Conservation (phyloP, 768 basidiomycete genomes). For the Agaricus subrufescens region DNA sequence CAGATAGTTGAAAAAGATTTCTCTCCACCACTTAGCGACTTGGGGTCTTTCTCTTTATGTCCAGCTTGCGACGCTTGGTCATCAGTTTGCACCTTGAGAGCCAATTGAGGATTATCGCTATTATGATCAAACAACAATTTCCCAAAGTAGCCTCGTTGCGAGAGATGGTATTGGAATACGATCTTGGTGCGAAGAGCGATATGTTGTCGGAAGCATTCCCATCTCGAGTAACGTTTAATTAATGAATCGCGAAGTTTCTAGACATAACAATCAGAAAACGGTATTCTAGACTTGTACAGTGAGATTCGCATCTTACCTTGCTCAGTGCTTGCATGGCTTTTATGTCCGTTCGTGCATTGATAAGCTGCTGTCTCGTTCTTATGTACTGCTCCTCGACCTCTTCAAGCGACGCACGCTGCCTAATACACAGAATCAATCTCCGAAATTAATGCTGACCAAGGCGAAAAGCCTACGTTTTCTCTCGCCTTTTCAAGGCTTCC, state of each 20-base stretch:
- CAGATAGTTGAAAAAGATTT: conserved; percentile 97
- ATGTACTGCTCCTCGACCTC: conserved; percentile 72
- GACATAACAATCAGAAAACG: neutral
- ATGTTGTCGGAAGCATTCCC: conserved; percentile 85
- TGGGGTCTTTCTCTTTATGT: conserved; percentile 75
- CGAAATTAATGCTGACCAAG: neutral
- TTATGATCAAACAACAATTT: conserved; percentile 84
- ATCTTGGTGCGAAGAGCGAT: conserved; percentile 86
- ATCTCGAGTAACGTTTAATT: conserved; percentile 58
- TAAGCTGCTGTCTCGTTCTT: conserved; percentile 52
- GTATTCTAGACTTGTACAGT: neutral
- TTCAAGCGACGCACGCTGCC: conserved; percentile 74
- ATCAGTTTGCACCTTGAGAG: conserved; percentile 80
- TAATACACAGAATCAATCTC: conserved; percentile 19
- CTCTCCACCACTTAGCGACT: conserved; percentile 88
- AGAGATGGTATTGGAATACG: conserved; percentile 78
- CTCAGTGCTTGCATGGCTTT: conserved; percentile 61
- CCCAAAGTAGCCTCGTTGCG: conserved; percentile 84
- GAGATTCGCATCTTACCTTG: conserved; percentile 40
- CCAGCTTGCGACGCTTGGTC: conserved; percentile 61
- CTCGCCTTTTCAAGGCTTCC: conserved; percentile 61
- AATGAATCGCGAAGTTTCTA: conserved; percentile 70
- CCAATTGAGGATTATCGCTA: conserved; percentile 42
- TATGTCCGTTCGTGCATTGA: conserved; percentile 58
- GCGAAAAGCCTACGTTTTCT: conserved; percentile 43